Conservation (phyloP, 139 green algal genomes). For the Chlorella sp. region DNA sequence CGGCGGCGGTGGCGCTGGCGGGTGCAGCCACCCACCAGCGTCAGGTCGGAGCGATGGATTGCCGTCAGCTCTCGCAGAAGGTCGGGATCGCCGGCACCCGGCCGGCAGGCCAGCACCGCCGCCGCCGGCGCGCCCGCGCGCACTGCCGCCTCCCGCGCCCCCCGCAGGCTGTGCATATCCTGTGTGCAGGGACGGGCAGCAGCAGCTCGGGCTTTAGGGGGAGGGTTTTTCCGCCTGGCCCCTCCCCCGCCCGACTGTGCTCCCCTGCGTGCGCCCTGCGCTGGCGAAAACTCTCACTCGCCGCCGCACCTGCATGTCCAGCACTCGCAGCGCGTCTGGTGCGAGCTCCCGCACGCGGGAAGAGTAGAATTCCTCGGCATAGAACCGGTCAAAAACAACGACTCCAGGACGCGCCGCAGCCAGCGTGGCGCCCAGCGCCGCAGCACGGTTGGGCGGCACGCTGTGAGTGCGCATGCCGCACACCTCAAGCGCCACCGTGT, state of each 20-base stretch:
- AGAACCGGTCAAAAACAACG: conserved; percentile 62
- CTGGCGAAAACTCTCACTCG: not conserved
- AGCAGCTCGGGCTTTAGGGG: not conserved
- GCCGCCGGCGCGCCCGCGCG: not conserved
- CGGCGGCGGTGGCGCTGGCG: too few species aligned
- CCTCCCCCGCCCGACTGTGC: not conserved
- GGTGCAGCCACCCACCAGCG: too few species aligned
- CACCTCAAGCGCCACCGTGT: conserved; percentile 9
- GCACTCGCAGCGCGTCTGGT: conserved; percentile 43
- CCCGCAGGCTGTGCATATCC: conserved; percentile 59
- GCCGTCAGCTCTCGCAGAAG: conserved; percentile 57
- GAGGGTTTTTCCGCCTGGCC: not conserved
- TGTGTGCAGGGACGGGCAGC: not conserved
- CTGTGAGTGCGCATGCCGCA: conserved; percentile 2
- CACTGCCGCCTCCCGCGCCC: conserved; percentile 15
- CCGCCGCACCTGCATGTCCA: conserved; percentile 59
- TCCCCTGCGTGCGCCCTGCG: not conserved
- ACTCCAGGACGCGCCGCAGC: not conserved
- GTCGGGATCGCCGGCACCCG: conserved; percentile 24
- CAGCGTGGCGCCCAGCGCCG: conserved; percentile 20
- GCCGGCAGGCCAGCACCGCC: conserved; percentile 30
- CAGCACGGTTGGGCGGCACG: conserved; percentile 37
- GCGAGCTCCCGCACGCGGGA: conserved; percentile 42
- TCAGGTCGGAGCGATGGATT: conserved; percentile 61
- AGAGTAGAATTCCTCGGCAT: conserved; percentile 59